Conservation (phyloP, 371 early-diverging fungal genomes). For the Coemansia sp. region DNA sequence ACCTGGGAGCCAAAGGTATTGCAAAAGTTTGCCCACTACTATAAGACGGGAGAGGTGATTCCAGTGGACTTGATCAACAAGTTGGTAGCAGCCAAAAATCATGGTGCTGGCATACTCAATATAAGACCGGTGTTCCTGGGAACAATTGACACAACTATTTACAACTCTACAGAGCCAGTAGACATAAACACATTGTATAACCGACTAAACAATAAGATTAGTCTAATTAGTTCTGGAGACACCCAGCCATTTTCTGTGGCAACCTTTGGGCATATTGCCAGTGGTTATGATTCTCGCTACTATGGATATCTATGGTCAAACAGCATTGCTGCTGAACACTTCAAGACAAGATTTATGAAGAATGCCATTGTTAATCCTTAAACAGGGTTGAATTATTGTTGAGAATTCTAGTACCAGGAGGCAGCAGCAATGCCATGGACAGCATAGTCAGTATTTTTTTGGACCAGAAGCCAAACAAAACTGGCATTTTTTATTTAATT, state of each 20-base stretch:
- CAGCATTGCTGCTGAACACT: conserved; percentile 86
- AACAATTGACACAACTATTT: neutral
- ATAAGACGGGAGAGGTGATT: conserved; percentile 64
- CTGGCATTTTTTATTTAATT: too few relatives aligned
- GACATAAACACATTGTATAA: neutral
- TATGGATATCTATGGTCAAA: conserved; percentile 78
- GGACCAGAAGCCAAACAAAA: conserved; percentile 74
- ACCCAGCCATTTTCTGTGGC: conserved; percentile 38
- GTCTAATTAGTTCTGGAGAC: neutral
- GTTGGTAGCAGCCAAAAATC: neutral
- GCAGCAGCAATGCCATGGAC: conserved; percentile 73
- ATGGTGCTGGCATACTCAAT: neutral
- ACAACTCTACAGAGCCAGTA: neutral
- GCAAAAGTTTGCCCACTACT: conserved; percentile 68
- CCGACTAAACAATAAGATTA: neutral
- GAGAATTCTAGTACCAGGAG: conserved; percentile 68
- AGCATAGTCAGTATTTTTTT: conserved; percentile 66
- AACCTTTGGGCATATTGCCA: conserved; percentile 73
- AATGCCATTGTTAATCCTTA: conserved; percentile 55
- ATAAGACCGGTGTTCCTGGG: neutral
- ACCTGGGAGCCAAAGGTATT: conserved; percentile 77
- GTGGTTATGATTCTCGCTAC: conserved; percentile 79
- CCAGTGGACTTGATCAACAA: conserved; percentile 69
- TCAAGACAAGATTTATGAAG: conserved; percentile 66
- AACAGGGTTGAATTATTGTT: conserved; percentile 63